phyloP scores from a whole-genome alignment of 2,329 filamentous ascomycete species.

The Penicillium sp. region DNA sequence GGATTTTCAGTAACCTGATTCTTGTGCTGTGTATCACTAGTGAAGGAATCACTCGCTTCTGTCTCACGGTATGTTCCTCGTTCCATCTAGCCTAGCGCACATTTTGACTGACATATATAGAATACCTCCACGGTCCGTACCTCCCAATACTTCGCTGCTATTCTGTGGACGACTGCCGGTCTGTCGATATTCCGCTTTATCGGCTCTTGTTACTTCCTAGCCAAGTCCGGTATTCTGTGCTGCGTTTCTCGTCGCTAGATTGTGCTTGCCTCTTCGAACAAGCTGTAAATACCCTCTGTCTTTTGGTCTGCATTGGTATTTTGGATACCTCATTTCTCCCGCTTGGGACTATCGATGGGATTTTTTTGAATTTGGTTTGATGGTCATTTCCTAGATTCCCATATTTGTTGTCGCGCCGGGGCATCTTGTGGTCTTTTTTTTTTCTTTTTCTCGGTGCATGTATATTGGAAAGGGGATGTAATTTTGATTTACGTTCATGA shows the following conservation, averaged over 20 bases:
- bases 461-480: constrained; percentile 1
- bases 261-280: neutral
- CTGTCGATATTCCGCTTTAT: constrained; percentile 83
- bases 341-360: neutral
- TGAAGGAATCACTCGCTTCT: constrained; percentile 76
- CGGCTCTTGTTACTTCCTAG: constrained; percentile 89
- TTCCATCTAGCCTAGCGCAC: neutral
- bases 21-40: constrained; percentile 83
- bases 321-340: neutral
- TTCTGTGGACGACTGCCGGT: constrained; percentile 82
- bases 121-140: constrained; percentile 68
- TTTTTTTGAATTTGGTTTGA: neutral
- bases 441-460: neutral
- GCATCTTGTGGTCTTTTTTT: neutral
- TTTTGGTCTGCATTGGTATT: neutral
- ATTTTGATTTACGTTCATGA: neutral
- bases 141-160: constrained; percentile 82
- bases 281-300: constrained; percentile 8
- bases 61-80: constrained; percentile 69
- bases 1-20: constrained; percentile 90
- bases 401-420: neutral
- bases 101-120: constrained; percentile 38
- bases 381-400: constrained; percentile 3
- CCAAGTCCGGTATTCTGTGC: constrained; percentile 89
- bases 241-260: constrained; percentile 75